Evolutionary conservation across 768 basidiomycete genomes (phyloP).

Genomic region (Lentinula aciculospora): DNA sequence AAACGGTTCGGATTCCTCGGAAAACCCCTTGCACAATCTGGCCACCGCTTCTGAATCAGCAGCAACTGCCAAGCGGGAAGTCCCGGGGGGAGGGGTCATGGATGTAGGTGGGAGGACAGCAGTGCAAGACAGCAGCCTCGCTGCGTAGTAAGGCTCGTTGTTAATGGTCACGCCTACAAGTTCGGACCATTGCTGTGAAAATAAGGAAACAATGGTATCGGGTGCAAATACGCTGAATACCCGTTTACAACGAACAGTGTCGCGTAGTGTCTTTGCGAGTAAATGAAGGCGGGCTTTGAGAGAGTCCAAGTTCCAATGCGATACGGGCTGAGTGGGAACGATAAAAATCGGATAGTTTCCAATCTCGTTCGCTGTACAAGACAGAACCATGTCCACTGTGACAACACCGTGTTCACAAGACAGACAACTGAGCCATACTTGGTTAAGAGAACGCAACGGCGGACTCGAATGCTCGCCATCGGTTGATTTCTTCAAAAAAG

Average conservation of each 20-base stretch:
- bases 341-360: conserved; percentile 68
- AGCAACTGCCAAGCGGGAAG: conserved; percentile 30
- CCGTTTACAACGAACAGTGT: conserved; percentile 29
- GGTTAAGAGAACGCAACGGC: conserved; percentile 6
- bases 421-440: conserved; percentile 31
- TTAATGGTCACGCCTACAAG: neutral
- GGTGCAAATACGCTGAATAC: conserved; percentile 66
- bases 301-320: conserved; percentile 27
- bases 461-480: conserved; percentile 11
- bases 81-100: neutral
- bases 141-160: neutral
- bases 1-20: conserved; percentile 58
- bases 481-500: conserved; percentile 12
- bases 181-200: conserved; percentile 24
- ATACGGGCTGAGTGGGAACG: conserved; percentile 36
- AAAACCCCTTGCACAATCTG: conserved; percentile 49
- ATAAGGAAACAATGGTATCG: conserved; percentile 17
- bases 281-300: conserved; percentile 38
- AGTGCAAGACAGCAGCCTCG: conserved; percentile 3
- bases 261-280: conserved; percentile 28
- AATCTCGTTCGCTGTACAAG: conserved; percentile 50
- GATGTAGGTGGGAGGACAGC: neutral
- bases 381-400: conserved; percentile 46
- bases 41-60: conserved; percentile 36
- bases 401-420: conserved; percentile 7